Percentiles rank a stretch among this genome's conserved stretches.
Conservation (phyloP, 495 filamentous ascomycete species). For the Hypoxylon crocopeplum region DNA sequence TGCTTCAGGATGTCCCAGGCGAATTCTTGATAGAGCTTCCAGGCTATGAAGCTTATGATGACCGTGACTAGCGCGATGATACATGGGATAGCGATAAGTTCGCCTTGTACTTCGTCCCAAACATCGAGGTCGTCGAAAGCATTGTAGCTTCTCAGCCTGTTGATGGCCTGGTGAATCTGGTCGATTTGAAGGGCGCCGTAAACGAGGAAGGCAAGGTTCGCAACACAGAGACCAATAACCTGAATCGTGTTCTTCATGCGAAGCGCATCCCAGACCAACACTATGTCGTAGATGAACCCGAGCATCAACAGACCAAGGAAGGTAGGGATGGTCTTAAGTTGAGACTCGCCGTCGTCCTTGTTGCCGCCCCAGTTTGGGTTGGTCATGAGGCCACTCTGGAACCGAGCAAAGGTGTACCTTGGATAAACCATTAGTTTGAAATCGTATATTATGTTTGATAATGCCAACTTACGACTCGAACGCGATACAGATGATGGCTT, state of each 20-base stretch:
- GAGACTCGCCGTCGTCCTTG: slow-evolving; percentile 45
- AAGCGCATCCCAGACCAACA: slow-evolving; percentile 91
- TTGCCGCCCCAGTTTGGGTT: slow-evolving; percentile 18
- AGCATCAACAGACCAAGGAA: slow-evolving; percentile 98
- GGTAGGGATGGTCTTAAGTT: slow-evolving; percentile 77
- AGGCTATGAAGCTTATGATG: slow-evolving; percentile 76
- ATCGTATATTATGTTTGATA: background rate
- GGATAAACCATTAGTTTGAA: slow-evolving; percentile 13
- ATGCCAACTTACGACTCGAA: slow-evolving; percentile 78
- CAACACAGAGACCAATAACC: slow-evolving; percentile 91
- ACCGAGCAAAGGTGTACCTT: slow-evolving; percentile 77
- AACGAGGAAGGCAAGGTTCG: slow-evolving; percentile 87
- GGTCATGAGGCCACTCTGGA: slow-evolving; percentile 60
- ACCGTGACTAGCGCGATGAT: slow-evolving; percentile 80
- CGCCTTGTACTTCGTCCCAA: slow-evolving; percentile 73
- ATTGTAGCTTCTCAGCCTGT: slow-evolving; percentile 45
- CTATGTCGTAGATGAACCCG: slow-evolving; percentile 88
- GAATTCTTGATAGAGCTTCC: slow-evolving; percentile 98
- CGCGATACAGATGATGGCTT: slow-evolving; percentile 77
- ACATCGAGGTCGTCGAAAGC: slow-evolving; percentile 50
- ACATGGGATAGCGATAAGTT: slow-evolving; percentile 83
- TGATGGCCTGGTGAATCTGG: slow-evolving; percentile 79
- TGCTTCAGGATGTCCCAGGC: slow-evolving; percentile 99
- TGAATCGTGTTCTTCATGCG: slow-evolving; percentile 98
- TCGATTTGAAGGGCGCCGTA: slow-evolving; percentile 92